phyloP scores from a whole-genome alignment of 306 rosid genomes.

The Trichosanthes cucumerina region DNA sequence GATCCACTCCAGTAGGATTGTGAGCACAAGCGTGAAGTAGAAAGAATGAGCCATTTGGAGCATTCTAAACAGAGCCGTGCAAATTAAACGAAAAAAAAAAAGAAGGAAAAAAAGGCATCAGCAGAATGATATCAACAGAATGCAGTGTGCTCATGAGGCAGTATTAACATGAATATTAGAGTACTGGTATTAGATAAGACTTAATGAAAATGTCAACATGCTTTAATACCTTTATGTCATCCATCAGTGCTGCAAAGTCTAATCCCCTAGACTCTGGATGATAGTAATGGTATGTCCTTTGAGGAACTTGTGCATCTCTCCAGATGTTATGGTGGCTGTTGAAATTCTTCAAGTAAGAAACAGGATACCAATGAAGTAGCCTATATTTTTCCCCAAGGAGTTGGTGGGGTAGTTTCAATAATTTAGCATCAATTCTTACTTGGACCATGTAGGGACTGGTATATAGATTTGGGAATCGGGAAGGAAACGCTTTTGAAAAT shows the following conservation, averaged over 20 bases:
- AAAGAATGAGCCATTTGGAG: conserved; percentile 90
- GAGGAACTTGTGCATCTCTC: conserved; percentile 84
- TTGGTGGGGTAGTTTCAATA: background rate
- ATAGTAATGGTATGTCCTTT: conserved; percentile 79
- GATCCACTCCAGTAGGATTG: conserved; percentile 98
- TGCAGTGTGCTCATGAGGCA: background rate
- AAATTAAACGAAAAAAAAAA: conserved; percentile 8
- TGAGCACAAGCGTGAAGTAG: conserved; percentile 98
- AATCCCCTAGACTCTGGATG: conserved; percentile 81
- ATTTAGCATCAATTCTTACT: conserved; percentile 37
- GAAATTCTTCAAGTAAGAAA: conserved; percentile 19
- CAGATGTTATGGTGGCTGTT: conserved; percentile 95
- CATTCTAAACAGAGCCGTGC: conserved; percentile 41
- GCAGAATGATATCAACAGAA: background rate
- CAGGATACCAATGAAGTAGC: background rate
- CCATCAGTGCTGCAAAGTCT: conserved; percentile 70
- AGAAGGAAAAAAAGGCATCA: conserved; percentile 20
- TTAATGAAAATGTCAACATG: background rate
- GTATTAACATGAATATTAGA: background rate
- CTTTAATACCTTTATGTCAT: conserved; percentile 47
- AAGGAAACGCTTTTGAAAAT: conserved; percentile 82
- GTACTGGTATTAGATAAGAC: background rate
- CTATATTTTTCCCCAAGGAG: background rate
- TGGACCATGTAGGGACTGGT: conserved; percentile 87
- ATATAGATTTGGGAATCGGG: conserved; percentile 74